Evolutionary conservation across 371 early-diverging fungal species (phyloP).

Genomic region (Mortierella sp.): DNA sequence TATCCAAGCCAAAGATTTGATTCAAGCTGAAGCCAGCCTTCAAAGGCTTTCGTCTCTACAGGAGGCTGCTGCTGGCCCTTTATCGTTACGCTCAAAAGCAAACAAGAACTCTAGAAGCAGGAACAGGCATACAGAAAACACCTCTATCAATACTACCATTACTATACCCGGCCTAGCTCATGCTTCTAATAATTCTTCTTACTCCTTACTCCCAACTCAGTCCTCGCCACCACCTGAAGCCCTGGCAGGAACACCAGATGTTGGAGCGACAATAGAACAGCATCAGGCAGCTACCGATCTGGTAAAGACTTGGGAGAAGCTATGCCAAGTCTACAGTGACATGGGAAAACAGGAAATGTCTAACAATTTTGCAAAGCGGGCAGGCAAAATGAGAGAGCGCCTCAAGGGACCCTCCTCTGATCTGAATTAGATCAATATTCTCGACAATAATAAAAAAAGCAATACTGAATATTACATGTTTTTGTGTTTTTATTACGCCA

Average conservation of each 20-base stretch:
- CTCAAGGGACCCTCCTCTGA: too few species aligned
- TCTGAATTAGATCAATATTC: too few species aligned
- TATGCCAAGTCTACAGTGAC: constrained; percentile 26
- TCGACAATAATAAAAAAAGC: neutral
- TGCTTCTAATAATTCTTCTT: neutral
- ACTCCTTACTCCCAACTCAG: neutral
- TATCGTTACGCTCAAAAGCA: constrained; percentile 25
- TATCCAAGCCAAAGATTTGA: constrained; percentile 27
- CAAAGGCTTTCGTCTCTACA: constrained; percentile 29
- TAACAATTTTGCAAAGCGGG: constrained; percentile 36
- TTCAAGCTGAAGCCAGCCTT: constrained; percentile 49
- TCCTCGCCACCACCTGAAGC: neutral
- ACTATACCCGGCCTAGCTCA: neutral
- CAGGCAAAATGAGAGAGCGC: constrained; percentile 26
- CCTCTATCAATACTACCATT: neutral
- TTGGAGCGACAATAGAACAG: constrained; percentile 20
- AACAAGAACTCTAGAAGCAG: neutral
- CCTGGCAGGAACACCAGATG: neutral
- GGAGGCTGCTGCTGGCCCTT: constrained; percentile 29
- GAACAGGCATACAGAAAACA: neutral
- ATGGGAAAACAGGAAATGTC: constrained; percentile 49
- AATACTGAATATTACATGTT: neutral
- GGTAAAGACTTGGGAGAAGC: constrained; percentile 31
- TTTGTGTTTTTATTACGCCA: neutral
- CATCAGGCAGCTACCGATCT: constrained; percentile 19